Evolutionary conservation across 768 basidiomycete species (phyloP).

Genomic region (Tricholoma saponaceum): DNA sequence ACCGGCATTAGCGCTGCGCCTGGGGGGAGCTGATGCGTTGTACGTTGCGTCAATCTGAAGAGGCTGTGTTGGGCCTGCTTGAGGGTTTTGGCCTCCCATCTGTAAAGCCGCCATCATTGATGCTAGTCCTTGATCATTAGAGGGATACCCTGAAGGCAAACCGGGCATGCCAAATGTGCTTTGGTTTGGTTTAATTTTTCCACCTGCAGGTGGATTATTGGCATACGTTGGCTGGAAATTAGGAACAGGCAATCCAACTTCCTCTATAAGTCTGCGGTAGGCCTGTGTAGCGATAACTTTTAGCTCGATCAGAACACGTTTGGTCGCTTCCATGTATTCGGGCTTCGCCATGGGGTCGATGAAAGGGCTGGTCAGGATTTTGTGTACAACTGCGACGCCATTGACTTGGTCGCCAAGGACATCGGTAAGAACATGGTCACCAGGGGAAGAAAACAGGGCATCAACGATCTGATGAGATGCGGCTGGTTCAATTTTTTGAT

Average conservation of each 20-base stretch:
- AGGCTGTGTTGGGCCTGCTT: constrained; percentile 66
- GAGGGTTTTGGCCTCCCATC: constrained; percentile 85
- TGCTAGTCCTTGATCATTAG: constrained; percentile 80
- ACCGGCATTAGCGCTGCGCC: constrained; percentile 32
- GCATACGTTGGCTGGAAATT: constrained; percentile 82
- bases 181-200: constrained; percentile 58
- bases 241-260: constrained; percentile 88
- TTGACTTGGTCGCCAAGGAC: constrained; percentile 96
- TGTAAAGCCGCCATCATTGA: constrained; percentile 93
- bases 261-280: constrained; percentile 90
- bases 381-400: constrained; percentile 89
- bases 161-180: constrained; percentile 66
- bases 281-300: constrained; percentile 95
- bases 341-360: constrained; percentile 69
- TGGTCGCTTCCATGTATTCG: constrained; percentile 79
- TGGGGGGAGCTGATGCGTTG: constrained; percentile 34
- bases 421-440: constrained; percentile 89
- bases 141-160: constrained; percentile 73
- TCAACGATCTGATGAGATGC: constrained; percentile 86
- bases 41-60: constrained; percentile 68
- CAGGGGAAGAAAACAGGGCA: constrained; percentile 85
- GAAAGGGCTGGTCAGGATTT: constrained; percentile 85
- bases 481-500: constrained; percentile 90
- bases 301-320: constrained; percentile 83
- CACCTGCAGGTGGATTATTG: constrained; percentile 54